Base-by-base conservation (phyloP, 305 asterid species). In the Ilex paraguariensis region DNA sequence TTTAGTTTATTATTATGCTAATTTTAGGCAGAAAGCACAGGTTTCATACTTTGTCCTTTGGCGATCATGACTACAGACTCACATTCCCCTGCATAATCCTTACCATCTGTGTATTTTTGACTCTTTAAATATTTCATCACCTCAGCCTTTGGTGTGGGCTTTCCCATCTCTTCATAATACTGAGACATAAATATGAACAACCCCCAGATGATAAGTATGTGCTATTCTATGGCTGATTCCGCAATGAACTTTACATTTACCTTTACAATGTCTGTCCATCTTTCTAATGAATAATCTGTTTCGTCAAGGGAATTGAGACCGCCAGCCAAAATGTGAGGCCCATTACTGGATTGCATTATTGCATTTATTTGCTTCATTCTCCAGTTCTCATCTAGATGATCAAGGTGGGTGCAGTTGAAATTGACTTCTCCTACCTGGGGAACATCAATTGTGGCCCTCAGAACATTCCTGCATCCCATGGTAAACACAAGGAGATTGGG, bases 1-100 rank as follows among this genome's bases (percentile, higher is more conserved):
- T 14, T 52, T 6, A 13, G 12, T n/a, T 7, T 5, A 12, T 12
- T 49, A 3, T 7, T 1, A 45, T 52, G 12, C 5, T 14, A 7
- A 52, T 52, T 15, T n/a, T 52, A 52, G n/a, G 3, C 10, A 52
- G 10, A 5, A 32, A 4, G n/a, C 10, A n/a, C 14, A 57, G 46
- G 32, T 54, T 13, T 53, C 80, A 28, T 88, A 92, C 98, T 92
- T 66, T 92, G 98, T 62, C 98, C 97, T 81, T 87, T 92, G 81
- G 96, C 98, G 45, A 92, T 89, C 88, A 92, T 84, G 40, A 92
- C 98, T 10, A 92, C 98, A 7, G 97, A 75, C 61, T 92, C 98
- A 52, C 96, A 92, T 70, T 89, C 97, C n/a, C 98, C 97, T 3
- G 96, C 89, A 40, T 74, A 92, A 62, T 85, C 87, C 76, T 92